Evolutionary conservation across 1,284 basidiomycete genomes (phyloP), one percentile per base, ranked within the genome.

Genomic region (Amylostereum areolatum): DNA sequence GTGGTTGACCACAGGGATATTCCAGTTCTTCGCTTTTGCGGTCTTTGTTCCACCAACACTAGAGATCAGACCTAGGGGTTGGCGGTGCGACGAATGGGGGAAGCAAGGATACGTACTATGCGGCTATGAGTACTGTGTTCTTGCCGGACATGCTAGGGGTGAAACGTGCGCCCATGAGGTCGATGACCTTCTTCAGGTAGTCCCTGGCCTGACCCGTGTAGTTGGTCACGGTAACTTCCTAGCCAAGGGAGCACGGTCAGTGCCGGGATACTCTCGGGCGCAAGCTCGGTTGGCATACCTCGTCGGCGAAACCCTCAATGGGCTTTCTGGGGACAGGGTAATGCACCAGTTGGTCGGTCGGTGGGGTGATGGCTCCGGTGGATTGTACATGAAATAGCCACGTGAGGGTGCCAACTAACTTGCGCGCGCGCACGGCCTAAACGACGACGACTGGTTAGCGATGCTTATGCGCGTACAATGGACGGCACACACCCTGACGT

Each of bases 1-100:
- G 59, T 96, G 93, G 57, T 93, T 94, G 10, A 95, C 86, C 50
- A 94, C 72, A 0, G 90, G 86, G 51, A 95, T 88, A 1, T 78
- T 79, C 92, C 92, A 95, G 0, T 80, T 72, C 7, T 72, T 69
- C 0, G 91, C 90, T 59, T 86, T 87, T 5, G 69, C 66, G 0
- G 87, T 82, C 67, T 93, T 93, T 3, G 76, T 78, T n/a, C 89
- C 89, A 1, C 69, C 68, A 24, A 78, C 66, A 52, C 85, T 89
- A 49, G 28, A 48, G 36, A 30, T 18, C 18, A 43, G 34, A 35
- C 36, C 32, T 44, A 47, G 25, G 7, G n/a, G 12, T 28, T 37
- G 12, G 9, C 28, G 10, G n/a, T 28, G 39, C 32, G 32, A 31
- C 24, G n/a, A 7, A 35, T 4, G 2, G 8, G 25, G 6, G 44